Evolutionary conservation across 1,284 basidiomycete species (phyloP), one percentile per base, ranked within the genome.

Genomic region (Prillingera fragicola): DNA sequence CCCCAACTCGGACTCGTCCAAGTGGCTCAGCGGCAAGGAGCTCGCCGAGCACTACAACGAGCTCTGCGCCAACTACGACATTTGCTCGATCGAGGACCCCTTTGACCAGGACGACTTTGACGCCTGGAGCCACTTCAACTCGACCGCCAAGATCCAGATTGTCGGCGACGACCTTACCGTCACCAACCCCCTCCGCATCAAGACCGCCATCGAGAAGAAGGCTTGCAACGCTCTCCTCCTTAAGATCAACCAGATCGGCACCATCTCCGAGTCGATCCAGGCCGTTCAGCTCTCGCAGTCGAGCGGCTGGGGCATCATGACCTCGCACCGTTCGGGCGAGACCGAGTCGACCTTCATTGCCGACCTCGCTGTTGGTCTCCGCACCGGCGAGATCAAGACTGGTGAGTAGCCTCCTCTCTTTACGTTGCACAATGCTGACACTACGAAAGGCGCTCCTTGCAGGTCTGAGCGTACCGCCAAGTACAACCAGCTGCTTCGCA

Each of bases 81-180:
- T 96, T 63, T 81, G 91, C 58, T 96, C 91, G 43, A 87, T 98
- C 67, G 94, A 99, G 77, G 94, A 99, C 74, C 94, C 94, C 73
- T 99, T 99, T 76, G 92, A 98, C 76, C 92, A 99, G 79, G 95
- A 98, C 72, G 94, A 97, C 78, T 97, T 90, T 87, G 90, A 91
- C 72, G 89, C 91, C 34, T 99, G 95, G 95, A 77, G 82, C 34
- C 83, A 92, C 78, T 89, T 96, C 76, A 94, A 85, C 62, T 73
- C 76, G 63, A 53, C 48, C 38, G 52, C 71, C 55, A 69, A 66
- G 54, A 64, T 73, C 56, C 72, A 94, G 76, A 87, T 96, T 65
- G 92, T 97, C 64, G 92, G 92, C 66, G 94, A 98, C 68, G 94
- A 99, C 73, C 75, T 99, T 75, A 96, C 92, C 10, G 95, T 99